Base-by-base conservation (phyloP, 495 filamentous ascomycete genomes). In the Aspergillus taichungensis region DNA sequence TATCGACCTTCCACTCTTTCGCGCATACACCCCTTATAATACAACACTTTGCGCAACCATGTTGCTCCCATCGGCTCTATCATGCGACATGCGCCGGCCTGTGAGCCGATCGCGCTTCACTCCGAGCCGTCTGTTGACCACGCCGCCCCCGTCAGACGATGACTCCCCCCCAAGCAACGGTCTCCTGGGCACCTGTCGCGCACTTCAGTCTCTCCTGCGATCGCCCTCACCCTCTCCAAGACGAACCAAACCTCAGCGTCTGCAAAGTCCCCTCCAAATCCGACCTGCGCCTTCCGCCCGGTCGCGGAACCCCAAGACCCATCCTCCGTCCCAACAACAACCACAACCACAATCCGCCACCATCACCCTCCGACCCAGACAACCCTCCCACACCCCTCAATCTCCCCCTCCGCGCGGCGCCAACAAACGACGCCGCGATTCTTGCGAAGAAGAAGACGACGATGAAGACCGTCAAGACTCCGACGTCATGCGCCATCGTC, bases 11-110 rank as follows among this genome's bases (percentile, higher is more conserved):
- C 46, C 39, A 44, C 39, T 42, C 40, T 13, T 42, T 44, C 13
- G 36, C 31, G 3, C 14, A 13, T 13, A 18, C 36, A 30, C 14
- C 28, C 47, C 31, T 37, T 11, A n/a, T 30, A 24, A 24, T 24
- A 24, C 18, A 39, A 30, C 36, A 12, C 30, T 31, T 34, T 40
- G 33, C 53, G 37, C 51, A 54, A 63, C 6, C 38, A 87, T 88
- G 84, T 60, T 88, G 40, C 78, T 87, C 51, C 83, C 82, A 38
- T 86, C 83, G 9, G 82, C 83, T 31, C 63, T 88, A 35, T 65
- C 80, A 34, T 84, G 82, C 77, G 83, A 85, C 63, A 65, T 72
- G 60, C 77, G 72, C 63, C 76, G 69, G 46, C 48, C 80, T 73
- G 49, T 51, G 33, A 46, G 36, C 30, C 52, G 27, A 6, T 51